phyloP scores from a whole-genome alignment of 129 eudicot species.

The Erigeron canadensis region DNA sequence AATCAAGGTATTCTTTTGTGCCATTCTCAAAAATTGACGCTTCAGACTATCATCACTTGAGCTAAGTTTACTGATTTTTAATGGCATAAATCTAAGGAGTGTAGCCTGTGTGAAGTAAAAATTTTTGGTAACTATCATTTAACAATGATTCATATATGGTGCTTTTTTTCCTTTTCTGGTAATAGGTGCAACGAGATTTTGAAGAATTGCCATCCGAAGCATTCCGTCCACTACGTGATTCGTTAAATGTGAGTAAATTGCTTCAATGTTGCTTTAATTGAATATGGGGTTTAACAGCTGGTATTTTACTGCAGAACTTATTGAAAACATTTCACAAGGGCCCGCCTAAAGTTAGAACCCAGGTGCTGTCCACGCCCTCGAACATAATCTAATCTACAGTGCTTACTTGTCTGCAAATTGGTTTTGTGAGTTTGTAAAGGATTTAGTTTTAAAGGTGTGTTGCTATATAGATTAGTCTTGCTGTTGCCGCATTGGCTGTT shows the following conservation, averaged over 20 bases:
- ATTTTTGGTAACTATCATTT: constrained; percentile 17
- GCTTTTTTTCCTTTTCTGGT: constrained; percentile 5
- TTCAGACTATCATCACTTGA: not conserved
- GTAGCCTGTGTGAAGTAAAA: constrained; percentile 1
- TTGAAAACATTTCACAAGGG: constrained; percentile 90
- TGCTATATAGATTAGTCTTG: constrained; percentile 89
- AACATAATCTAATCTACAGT: not conserved
- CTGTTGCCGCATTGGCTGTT: constrained; percentile 99
- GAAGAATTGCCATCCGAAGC: constrained; percentile 99
- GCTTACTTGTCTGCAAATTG: not conserved
- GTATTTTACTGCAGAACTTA: constrained; percentile 61
- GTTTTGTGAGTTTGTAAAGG: constrained; percentile 9
- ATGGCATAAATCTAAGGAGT: not conserved
- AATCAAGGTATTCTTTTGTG: constrained; percentile 8
- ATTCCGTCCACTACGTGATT: constrained; percentile 87
- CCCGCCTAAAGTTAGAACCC: constrained; percentile 98
- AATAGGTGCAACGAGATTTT: constrained; percentile 94
- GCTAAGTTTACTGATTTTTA: too few species aligned
- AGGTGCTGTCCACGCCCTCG: constrained; percentile 51
- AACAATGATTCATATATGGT: constrained; percentile 7
- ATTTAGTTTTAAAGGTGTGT: not conserved
- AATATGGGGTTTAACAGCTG: constrained; percentile 17
- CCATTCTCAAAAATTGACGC: not conserved
- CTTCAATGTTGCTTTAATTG: constrained; percentile 7
- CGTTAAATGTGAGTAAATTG: constrained; percentile 61